Evolutionary conservation across 371 early-diverging fungal genomes (phyloP).

Genomic region (Chytridium lagenaria): DNA sequence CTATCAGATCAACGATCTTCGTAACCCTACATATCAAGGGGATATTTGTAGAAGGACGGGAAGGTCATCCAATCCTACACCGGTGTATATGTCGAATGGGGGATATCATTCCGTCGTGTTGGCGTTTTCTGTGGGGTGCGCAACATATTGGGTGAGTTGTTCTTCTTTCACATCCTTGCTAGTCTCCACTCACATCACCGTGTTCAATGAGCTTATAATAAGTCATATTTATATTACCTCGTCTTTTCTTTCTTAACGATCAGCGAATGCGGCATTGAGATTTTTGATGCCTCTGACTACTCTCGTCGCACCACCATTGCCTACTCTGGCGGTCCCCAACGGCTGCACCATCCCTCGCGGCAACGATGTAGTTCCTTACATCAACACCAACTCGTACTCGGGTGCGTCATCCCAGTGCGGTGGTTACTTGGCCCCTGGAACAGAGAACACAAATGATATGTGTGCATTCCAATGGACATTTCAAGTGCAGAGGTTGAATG

Average conservation of each 20-base stretch:
- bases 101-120: conserved; percentile 32
- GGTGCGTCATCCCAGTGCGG: conserved; percentile 33
- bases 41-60: conserved; percentile 33
- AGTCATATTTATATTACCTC: neutral
- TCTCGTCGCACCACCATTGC: conserved; percentile 24
- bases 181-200: neutral
- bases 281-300: conserved; percentile 29
- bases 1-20: conserved; percentile 24
- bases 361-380: conserved; percentile 24
- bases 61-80: neutral
- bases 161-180: neutral
- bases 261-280: conserved; percentile 35
- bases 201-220: too few species aligned
- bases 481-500: conserved; percentile 31
- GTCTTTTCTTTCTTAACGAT: neutral
- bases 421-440: conserved; percentile 28
- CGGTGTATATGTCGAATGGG: conserved; percentile 22
- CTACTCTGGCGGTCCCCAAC: conserved; percentile 19
- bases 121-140: conserved; percentile 40
- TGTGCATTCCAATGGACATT: conserved; percentile 46
- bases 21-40: conserved; percentile 23
- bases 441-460: conserved; percentile 42
- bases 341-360: conserved; percentile 35
- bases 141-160: conserved; percentile 42
- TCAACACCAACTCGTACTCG: conserved; percentile 26